Evolutionary conservation across 805 yeast species (phyloP).

Genomic region (Starmerella floricola): DNA sequence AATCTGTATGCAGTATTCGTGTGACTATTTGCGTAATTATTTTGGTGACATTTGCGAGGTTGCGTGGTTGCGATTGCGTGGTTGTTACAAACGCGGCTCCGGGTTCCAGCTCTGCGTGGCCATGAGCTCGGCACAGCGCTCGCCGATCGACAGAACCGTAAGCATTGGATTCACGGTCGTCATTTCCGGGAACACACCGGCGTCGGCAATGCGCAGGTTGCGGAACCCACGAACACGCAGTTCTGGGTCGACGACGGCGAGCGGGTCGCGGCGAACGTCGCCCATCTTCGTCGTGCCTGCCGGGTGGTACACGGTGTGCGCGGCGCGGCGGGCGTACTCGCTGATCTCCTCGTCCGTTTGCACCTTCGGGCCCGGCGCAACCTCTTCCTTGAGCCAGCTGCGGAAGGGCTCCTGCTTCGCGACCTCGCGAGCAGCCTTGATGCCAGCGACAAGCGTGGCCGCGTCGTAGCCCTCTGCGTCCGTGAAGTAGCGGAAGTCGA

Average conservation of each 20-base stretch:
- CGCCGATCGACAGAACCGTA: constrained; percentile 14
- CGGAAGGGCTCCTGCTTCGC: constrained; percentile 28
- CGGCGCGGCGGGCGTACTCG: constrained; percentile 26
- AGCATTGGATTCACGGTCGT: constrained; percentile 14
- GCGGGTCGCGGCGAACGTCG: constrained; percentile 15
- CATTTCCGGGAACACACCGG: constrained; percentile 29
- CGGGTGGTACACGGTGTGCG: constrained; percentile 30
- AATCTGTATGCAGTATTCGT: no score
- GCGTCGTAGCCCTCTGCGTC: constrained; percentile 28
- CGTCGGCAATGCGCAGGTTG: constrained; percentile 28
- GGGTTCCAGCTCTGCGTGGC: constrained; percentile 10
- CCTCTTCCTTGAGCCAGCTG: constrained; percentile 26
- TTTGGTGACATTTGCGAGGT: no score
- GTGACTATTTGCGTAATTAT: no score
- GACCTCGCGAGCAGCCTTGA: constrained; percentile 27
- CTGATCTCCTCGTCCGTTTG: constrained; percentile 27
- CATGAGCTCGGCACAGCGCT: constrained; percentile 15
- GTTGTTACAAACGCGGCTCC: not conserved
- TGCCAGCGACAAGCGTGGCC: constrained; percentile 28
- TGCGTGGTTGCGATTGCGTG: no score
- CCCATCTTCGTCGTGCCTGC: constrained; percentile 27
- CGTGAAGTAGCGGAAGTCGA: constrained; percentile 17
- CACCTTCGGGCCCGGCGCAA: constrained; percentile 28
- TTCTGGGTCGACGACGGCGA: constrained; percentile 28
- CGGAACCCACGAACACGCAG: constrained; percentile 27